These are phyloP conservation scores for Phytophthora tentaculata DNA, from an alignment of 352 stramenopile species.

Conservation along the genomic window DNA sequence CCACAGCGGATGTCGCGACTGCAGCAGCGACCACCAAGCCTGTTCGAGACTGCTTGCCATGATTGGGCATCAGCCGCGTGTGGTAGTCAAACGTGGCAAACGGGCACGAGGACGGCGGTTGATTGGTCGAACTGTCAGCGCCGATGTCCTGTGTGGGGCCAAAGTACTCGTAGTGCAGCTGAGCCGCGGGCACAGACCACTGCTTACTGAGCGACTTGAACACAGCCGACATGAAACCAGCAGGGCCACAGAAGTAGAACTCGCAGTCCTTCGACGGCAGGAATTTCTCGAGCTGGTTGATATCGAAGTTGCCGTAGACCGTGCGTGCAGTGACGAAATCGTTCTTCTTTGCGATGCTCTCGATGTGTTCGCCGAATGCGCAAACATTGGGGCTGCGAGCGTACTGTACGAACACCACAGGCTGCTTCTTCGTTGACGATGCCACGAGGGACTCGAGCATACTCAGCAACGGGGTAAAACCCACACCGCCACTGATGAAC, in stretches of 20 bases:
- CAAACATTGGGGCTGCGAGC: conserved; percentile 41
- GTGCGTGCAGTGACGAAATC: conserved; percentile 46
- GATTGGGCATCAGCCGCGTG: conserved; percentile 9
- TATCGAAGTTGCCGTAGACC: conserved; percentile 40
- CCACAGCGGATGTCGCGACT: conserved; percentile 22
- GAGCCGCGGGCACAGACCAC: conserved; percentile 41
- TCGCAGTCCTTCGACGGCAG: conserved; percentile 46
- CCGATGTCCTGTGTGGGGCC: conserved; percentile 56
- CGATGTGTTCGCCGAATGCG: conserved; percentile 42
- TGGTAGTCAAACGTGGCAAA: conserved; percentile 34
- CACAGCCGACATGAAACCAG: conserved; percentile 59
- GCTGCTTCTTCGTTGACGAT: conserved; percentile 32
- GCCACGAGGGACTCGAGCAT: conserved; percentile 54
- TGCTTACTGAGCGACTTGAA: conserved; percentile 43
- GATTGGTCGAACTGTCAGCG: conserved; percentile 12
- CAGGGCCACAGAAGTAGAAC: conserved; percentile 69
- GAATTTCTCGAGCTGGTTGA: conserved; percentile 37
- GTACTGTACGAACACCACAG: conserved; percentile 55
- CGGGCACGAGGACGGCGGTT: conserved; percentile 12
- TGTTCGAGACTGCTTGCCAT: conserved; percentile 16
- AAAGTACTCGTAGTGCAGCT: conserved; percentile 75
- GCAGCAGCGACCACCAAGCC: conserved; percentile 21
- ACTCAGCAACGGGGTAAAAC: conserved; percentile 59
- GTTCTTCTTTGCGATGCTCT: conserved; percentile 39
- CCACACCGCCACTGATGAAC: conserved; percentile 65